Evolutionary conservation across 2,329 filamentous ascomycete genomes (phyloP).

Genomic region (Reticulascus tulasneorum): DNA sequence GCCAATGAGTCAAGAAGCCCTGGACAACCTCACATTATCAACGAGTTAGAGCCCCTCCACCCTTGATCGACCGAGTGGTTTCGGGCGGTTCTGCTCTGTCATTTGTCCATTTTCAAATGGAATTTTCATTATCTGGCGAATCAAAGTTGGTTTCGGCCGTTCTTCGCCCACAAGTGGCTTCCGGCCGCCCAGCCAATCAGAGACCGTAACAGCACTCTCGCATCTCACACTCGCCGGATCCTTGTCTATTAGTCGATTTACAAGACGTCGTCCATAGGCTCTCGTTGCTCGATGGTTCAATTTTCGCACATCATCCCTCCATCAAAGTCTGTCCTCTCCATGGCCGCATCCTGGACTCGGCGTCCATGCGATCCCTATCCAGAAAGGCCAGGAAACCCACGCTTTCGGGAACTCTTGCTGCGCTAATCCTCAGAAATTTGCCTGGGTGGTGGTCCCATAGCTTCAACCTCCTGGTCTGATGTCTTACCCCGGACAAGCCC

Average conservation of each 20-base stretch:
- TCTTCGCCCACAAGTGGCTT: too few relatives aligned
- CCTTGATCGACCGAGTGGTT: too few relatives aligned
- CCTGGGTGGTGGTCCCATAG: too few relatives aligned
- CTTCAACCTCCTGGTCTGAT: slow-evolving; percentile 13
- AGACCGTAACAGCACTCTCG: slow-evolving; percentile 16
- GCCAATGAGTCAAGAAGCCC: too few relatives aligned
- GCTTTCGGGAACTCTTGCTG: slow-evolving; percentile 5
- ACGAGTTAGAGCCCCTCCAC: too few relatives aligned
- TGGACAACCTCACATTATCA: too few relatives aligned
- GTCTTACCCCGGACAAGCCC: slow-evolving; percentile 9
- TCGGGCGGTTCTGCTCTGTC: too few relatives aligned
- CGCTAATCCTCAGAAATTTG: slow-evolving; percentile 3
- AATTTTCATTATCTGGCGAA: too few relatives aligned
- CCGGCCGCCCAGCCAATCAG: slow-evolving; percentile 21
- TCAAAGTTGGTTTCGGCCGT: too few relatives aligned
- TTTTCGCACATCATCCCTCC: too few relatives aligned
- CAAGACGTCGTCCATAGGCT: slow-evolving; percentile 25
- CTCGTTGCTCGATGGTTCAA: slow-evolving; percentile 25
- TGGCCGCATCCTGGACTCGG: slow-evolving; percentile 4
- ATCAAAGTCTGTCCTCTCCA: too few relatives aligned
- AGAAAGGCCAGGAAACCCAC: slow-evolving; percentile 5
- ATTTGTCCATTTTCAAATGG: too few relatives aligned
- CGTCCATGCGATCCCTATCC: slow-evolving; percentile 9
- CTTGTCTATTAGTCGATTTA: slow-evolving; percentile 16
- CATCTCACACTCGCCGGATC: slow-evolving; percentile 19